phyloP scores from a whole-genome alignment of 164 flowering plant species.

The Saururus chinensis region DNA sequence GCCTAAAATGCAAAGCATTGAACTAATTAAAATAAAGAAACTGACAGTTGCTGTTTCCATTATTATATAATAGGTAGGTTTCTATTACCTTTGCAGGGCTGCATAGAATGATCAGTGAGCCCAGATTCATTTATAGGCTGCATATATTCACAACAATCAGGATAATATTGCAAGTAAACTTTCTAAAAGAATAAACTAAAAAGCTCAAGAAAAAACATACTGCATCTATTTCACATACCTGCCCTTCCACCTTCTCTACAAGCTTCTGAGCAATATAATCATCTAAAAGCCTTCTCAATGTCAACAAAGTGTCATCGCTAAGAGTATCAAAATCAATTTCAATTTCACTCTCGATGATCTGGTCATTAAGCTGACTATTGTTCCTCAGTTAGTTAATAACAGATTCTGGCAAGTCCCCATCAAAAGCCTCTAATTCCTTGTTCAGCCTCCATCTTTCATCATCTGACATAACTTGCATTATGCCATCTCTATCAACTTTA shows the following conservation, averaged over 20 bases:
- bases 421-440: conserved; percentile 42
- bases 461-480: conserved; percentile 37
- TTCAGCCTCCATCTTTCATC: conserved; percentile 54
- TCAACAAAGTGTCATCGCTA: conserved; percentile 51
- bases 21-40: too few species aligned
- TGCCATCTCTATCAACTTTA: conserved; percentile 22
- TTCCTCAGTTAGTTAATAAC: conserved; percentile 59
- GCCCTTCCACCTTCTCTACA: conserved; percentile 29
- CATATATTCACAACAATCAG: conserved; percentile 2
- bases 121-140: conserved; percentile 60
- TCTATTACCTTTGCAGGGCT: conserved; percentile 45
- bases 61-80: too few species aligned
- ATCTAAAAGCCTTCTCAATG: conserved; percentile 62
- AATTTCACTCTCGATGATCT: conserved; percentile 58
- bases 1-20: background rate
- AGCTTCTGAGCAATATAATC: conserved; percentile 44
- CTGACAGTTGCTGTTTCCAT: too few species aligned
- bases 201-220: background rate
- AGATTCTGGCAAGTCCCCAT: conserved; percentile 51
- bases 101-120: conserved; percentile 49
- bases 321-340: conserved; percentile 78
- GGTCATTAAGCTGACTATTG: conserved; percentile 33
- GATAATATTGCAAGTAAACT: background rate
- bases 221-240: conserved; percentile 75
- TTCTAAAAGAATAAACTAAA: background rate